Evolutionary conservation across 192 early-diverging fungal genomes (phyloP).

Genomic region (Coemansia sp.): DNA sequence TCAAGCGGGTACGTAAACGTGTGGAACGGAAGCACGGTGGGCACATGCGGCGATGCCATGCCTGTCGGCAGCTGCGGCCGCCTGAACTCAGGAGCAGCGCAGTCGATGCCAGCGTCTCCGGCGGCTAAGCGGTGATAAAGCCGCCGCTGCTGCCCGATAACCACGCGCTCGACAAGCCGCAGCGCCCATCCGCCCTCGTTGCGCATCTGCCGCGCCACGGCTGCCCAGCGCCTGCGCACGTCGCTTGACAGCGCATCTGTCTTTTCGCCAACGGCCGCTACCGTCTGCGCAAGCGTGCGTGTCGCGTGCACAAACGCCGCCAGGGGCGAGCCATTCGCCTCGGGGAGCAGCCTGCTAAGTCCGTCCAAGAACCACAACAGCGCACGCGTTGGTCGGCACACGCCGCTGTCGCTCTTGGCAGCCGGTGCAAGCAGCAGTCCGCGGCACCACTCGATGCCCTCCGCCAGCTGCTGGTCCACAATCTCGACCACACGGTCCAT

Average conservation of each 20-base stretch:
- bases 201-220: constrained; percentile 36
- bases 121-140: constrained; percentile 54
- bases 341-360: constrained; percentile 33
- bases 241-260: constrained; percentile 10
- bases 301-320: constrained; percentile 25
- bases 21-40: constrained; percentile 91
- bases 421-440: constrained; percentile 54
- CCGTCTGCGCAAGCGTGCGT: constrained; percentile 8
- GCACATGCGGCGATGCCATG: constrained; percentile 65
- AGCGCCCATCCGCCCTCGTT: constrained; percentile 80
- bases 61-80: constrained; percentile 57
- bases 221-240: constrained; percentile 17
- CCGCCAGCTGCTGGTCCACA: constrained; percentile 75
- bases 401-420: constrained; percentile 9
- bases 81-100: constrained; percentile 25
- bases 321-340: constrained; percentile 21
- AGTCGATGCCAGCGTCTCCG: constrained; percentile 9
- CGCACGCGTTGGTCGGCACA: constrained; percentile 23
- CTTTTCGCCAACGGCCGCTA: constrained; percentile 1
- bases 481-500: constrained; percentile 78
- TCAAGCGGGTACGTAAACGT: constrained; percentile 92
- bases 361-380: constrained; percentile 35
- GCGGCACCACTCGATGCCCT: constrained; percentile 61
- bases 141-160: constrained; percentile 63
- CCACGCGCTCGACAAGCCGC: constrained; percentile 63